Evolutionary conservation across 164 flowering plant species (phyloP).

Genomic region (Berberis thunbergii): DNA sequence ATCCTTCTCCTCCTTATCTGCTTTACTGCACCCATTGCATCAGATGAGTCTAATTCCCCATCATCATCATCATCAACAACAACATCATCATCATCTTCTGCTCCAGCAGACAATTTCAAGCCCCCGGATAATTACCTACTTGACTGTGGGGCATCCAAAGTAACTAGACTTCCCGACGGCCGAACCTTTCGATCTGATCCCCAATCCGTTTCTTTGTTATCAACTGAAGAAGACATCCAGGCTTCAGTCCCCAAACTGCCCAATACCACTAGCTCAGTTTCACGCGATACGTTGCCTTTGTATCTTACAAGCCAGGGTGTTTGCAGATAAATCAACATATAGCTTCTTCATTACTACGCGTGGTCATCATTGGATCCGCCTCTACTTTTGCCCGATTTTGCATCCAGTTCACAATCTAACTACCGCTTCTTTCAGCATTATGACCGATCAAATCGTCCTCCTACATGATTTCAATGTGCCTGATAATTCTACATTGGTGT

Average conservation of each 20-base stretch:
- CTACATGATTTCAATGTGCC: conserved; percentile 51
- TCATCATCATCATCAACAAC: not conserved
- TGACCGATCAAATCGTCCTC: conserved; percentile 43
- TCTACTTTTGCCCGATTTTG: conserved; percentile 61
- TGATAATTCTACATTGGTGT: conserved; percentile 15
- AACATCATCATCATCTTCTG: not conserved
- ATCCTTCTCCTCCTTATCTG: conserved; percentile 7
- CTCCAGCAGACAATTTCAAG: conserved; percentile 7
- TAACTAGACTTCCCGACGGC: conserved; percentile 51
- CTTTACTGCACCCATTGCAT: not conserved
- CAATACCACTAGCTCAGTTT: conserved; percentile 9
- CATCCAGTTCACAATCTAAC: conserved; percentile 39
- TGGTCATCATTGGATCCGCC: conserved; percentile 64
- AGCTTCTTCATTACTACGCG: conserved; percentile 39
- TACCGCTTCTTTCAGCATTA: conserved; percentile 47
- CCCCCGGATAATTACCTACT: conserved; percentile 51
- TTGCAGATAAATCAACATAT: conserved; percentile 35
- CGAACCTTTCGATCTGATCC: conserved; percentile 62
- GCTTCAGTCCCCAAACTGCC: conserved; percentile 22
- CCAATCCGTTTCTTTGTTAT: conserved; percentile 34
- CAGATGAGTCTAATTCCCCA: not conserved
- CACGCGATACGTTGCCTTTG: conserved; percentile 23
- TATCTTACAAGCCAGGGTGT: conserved; percentile 48
- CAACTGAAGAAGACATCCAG: conserved; percentile 40
- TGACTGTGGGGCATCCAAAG: conserved; percentile 49